Evolutionary conservation across 306 rosid genomes (phyloP).

Genomic region (Dalbergia cultrata): DNA sequence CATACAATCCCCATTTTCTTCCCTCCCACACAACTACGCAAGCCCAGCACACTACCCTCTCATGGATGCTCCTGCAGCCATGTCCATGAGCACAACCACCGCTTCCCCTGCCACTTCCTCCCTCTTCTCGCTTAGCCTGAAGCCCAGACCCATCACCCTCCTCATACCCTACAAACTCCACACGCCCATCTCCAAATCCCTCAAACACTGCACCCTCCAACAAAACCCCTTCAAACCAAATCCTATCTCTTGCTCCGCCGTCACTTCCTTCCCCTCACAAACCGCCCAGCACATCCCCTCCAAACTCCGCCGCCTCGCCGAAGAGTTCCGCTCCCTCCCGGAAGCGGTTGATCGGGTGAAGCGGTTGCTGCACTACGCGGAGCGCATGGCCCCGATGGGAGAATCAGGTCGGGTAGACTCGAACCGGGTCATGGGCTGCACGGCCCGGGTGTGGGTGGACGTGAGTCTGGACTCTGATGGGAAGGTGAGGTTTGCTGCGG

Average conservation of each 20-base stretch:
- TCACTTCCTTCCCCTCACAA: constrained; percentile 51
- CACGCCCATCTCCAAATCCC: constrained; percentile 45
- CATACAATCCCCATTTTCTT: background rate
- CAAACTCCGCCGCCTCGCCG: constrained; percentile 61
- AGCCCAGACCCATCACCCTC: constrained; percentile 34
- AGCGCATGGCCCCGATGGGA: constrained; percentile 50
- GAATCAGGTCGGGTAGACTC: constrained; percentile 61
- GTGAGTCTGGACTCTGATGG: constrained; percentile 67
- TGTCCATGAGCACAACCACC: constrained; percentile 48
- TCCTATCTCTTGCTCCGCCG: constrained; percentile 59
- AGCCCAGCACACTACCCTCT: background rate
- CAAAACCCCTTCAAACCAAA: constrained; percentile 17
- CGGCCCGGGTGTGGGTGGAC: constrained; percentile 89
- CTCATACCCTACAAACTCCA: constrained; percentile 40
- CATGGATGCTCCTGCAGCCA: constrained; percentile 47
- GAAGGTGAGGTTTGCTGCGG: constrained; percentile 73
- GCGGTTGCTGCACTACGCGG: constrained; percentile 67
- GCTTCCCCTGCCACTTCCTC: constrained; percentile 50
- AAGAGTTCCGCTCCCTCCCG: constrained; percentile 63
- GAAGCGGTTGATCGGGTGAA: constrained; percentile 78
- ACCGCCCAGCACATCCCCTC: constrained; percentile 49
- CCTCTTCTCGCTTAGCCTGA: constrained; percentile 48
- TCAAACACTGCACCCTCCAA: constrained; percentile 48
- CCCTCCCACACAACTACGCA: background rate
- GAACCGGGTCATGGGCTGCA: constrained; percentile 97